Conservation (phyloP, 2,329 filamentous ascomycete genomes). For the Hymenotorrendiella dingleyae region DNA sequence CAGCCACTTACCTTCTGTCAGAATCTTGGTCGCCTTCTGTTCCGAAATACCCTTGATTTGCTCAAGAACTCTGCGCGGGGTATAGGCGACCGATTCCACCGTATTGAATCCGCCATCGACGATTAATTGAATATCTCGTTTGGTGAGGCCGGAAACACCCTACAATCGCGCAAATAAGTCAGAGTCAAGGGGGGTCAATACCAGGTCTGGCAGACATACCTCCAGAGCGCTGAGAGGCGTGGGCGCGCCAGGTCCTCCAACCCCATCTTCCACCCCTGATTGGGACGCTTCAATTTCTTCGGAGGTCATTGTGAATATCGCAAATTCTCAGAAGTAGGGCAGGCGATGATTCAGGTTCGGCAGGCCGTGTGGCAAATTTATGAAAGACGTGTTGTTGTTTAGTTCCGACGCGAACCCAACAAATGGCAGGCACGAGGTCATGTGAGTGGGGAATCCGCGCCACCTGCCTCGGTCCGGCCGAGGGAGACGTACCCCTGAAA, state of each 20-base stretch:
- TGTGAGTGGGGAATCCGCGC: too few relatives aligned
- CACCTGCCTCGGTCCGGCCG: too few relatives aligned
- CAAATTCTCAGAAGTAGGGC: neutral
- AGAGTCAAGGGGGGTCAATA: neutral
- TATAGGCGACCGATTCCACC: constrained; percentile 93
- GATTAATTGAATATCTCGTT: constrained; percentile 88
- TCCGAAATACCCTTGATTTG: constrained; percentile 98
- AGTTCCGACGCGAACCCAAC: too few relatives aligned
- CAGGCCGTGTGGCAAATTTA: too few relatives aligned
- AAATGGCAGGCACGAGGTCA: too few relatives aligned
- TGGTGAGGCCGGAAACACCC: constrained; percentile 86
- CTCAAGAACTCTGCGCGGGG: constrained; percentile 73
- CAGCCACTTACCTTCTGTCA: constrained; percentile 67
- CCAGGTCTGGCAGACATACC: constrained; percentile 43
- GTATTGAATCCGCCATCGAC: constrained; percentile 92
- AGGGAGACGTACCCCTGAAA: too few relatives aligned
- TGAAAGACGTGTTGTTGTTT: too few relatives aligned
- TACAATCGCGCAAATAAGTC: constrained; percentile 36
- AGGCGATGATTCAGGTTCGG: too few relatives aligned
- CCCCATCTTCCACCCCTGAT: constrained; percentile 63
- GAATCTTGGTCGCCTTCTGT: constrained; percentile 87
- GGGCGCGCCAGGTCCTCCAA: constrained; percentile 84
- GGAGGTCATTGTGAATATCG: constrained; percentile 22
- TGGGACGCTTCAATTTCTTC: constrained; percentile 54
- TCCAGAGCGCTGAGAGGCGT: constrained; percentile 82